Conservation (phyloP, 129 eudicot genomes). For the Saposhnikovia divaricata region DNA sequence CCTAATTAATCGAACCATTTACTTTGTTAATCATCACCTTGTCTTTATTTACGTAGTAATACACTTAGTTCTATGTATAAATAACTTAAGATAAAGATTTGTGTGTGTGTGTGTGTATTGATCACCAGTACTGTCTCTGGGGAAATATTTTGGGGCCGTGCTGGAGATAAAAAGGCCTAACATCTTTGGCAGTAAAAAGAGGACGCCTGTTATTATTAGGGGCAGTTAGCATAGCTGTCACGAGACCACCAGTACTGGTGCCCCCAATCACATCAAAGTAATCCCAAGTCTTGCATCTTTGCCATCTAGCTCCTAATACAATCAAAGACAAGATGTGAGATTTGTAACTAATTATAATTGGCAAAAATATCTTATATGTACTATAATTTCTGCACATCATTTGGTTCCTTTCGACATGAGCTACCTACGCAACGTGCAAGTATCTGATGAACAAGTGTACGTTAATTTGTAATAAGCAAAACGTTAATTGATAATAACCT, state of each 20-base stretch:
- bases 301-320: slow-evolving; percentile 45
- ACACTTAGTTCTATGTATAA: neutral
- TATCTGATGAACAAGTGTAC: neutral
- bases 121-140: no score
- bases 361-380: no score
- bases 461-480: neutral
- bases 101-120: no score
- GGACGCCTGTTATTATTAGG: slow-evolving; percentile 45
- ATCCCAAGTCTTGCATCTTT: slow-evolving; percentile 51
- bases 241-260: slow-evolving; percentile 58
- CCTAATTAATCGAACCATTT: slow-evolving; percentile 5
- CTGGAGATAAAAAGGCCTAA: slow-evolving; percentile 38
- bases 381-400: neutral
- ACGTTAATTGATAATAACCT: neutral
- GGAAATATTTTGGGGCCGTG: slow-evolving; percentile 55
- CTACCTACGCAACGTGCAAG: neutral
- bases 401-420: neutral
- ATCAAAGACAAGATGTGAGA: neutral
- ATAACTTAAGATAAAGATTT: neutral
- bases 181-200: slow-evolving; percentile 51
- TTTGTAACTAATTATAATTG: no score
- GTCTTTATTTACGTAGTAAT: no score
- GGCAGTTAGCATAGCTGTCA: slow-evolving; percentile 55
- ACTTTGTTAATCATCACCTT: neutral
- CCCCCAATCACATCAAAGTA: slow-evolving; percentile 61